These are phyloP conservation scores for Saccharomyces hybrid DNA, from an alignment of 1,139 yeast species.

Conservation along the genomic window DNA sequence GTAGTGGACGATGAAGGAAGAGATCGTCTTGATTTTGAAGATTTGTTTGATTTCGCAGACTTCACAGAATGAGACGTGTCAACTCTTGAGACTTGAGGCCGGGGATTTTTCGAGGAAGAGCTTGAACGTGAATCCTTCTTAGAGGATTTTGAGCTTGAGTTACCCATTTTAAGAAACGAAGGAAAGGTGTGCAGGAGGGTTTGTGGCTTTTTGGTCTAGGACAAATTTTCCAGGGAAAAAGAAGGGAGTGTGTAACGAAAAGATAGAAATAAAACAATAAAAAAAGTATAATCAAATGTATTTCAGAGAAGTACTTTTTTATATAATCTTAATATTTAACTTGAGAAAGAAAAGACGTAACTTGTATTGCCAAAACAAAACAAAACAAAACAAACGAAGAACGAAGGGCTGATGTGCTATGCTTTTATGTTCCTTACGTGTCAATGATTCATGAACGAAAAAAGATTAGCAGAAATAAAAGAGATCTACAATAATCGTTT, in stretches of 20 bases:
- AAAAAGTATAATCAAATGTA: background rate
- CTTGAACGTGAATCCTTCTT: background rate
- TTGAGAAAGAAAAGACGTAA: background rate
- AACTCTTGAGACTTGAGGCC: slow-evolving; percentile 11
- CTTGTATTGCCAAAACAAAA: background rate
- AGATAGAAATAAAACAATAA: background rate
- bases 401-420: background rate
- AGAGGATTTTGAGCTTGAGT: slow-evolving; percentile 1
- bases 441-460: background rate
- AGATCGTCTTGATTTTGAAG: slow-evolving; percentile 13
- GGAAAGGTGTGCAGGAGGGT: background rate
- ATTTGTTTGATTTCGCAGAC: slow-evolving; percentile 8
- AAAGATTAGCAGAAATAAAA: background rate
- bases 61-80: slow-evolving; percentile 14
- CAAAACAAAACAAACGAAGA: background rate
- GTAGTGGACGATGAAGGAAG: background rate
- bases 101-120: slow-evolving; percentile 3
- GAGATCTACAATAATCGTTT: slow-evolving; percentile 3
- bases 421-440: background rate
- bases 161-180: slow-evolving; percentile 2
- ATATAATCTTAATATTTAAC: background rate
- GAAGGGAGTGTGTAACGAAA: background rate
- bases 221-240: background rate
- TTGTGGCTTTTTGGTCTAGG: background rate
- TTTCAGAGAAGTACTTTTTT: background rate